Percentiles rank a stretch among this genome's conserved stretches.
phyloP scores from a whole-genome alignment of 2,329 filamentous ascomycete genomes.

The Pseudophaeomoniella oleicola region DNA sequence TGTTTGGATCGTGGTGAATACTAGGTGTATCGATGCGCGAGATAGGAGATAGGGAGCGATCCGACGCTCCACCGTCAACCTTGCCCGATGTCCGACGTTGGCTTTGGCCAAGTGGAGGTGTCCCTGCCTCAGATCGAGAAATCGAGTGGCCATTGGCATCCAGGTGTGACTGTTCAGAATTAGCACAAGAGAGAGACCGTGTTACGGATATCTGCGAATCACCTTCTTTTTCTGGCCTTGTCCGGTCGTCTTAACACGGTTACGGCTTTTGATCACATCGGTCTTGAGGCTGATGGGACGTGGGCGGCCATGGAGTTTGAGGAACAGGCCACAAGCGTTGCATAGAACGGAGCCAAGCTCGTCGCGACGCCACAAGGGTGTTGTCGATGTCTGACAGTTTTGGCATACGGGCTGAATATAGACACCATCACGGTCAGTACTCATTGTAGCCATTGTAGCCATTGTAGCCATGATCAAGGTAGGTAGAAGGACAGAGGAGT shows the following conservation, averaged over 20 bases:
- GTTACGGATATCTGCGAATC: conserved; percentile 15
- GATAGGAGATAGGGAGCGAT: conserved; percentile 63
- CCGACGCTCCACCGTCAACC: conserved; percentile 54
- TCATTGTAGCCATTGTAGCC: conserved; percentile 31
- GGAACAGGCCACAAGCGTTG: conserved; percentile 94
- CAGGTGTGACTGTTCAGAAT: conserved; percentile 18
- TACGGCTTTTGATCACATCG: conserved; percentile 98
- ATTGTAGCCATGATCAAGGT: conserved; percentile 27
- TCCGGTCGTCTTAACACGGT: conserved; percentile 81
- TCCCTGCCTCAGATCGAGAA: conserved; percentile 40
- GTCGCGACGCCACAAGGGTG: conserved; percentile 92
- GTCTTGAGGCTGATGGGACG: conserved; percentile 95
- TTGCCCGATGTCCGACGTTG: conserved; percentile 57
- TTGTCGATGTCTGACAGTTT: conserved; percentile 91
- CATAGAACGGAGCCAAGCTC: conserved; percentile 90
- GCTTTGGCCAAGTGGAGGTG: conserved; percentile 40
- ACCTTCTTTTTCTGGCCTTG: conserved; percentile 77
- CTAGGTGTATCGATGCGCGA: conserved; percentile 67
- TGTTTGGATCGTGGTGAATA: conserved; percentile 52
- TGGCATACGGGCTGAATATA: conserved; percentile 85
- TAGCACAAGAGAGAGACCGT: not conserved
- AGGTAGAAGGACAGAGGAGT: too few relatives aligned
- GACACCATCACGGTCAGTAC: conserved; percentile 36
- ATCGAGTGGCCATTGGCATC: conserved; percentile 45
- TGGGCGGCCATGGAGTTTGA: conserved; percentile 88